Evolutionary conservation across 768 basidiomycete species (phyloP).

Genomic region (Leccinum variicolor): DNA sequence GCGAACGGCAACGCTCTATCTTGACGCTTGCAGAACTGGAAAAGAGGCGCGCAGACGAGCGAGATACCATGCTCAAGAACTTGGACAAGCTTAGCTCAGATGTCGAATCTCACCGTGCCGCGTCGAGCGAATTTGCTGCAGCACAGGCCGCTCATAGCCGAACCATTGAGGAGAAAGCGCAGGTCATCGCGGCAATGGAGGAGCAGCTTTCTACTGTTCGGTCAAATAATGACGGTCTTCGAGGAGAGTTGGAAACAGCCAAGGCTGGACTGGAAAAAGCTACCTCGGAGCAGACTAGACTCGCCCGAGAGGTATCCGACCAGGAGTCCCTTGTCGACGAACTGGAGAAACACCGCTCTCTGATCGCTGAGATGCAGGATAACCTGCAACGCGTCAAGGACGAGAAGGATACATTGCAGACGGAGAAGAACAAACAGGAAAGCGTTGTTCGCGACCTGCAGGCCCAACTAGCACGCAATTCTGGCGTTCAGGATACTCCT

Average conservation of each 20-base stretch:
- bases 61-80: conserved; percentile 39
- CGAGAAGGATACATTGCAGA: conserved; percentile 73
- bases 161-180: conserved; percentile 49
- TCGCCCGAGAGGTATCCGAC: conserved; percentile 70
- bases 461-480: conserved; percentile 60
- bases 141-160: conserved; percentile 44
- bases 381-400: conserved; percentile 76
- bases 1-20: conserved; percentile 26
- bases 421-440: conserved; percentile 70
- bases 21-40: conserved; percentile 19
- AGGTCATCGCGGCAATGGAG: conserved; percentile 45
- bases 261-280: conserved; percentile 59
- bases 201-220: conserved; percentile 42
- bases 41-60: conserved; percentile 19
- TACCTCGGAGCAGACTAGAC: conserved; percentile 54
- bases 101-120: conserved; percentile 48
- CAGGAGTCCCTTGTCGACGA: conserved; percentile 72
- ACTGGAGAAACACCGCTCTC: conserved; percentile 72
- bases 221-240: conserved; percentile 42
- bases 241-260: conserved; percentile 41
- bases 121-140: conserved; percentile 39
- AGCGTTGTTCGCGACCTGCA: conserved; percentile 74
- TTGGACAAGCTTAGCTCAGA: conserved; percentile 48
- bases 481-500: conserved; percentile 35
- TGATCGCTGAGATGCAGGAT: conserved; percentile 74